Evolutionary conservation across 805 yeast species (phyloP), one percentile per base, ranked within the genome.

Genomic region (Millerago galiae): DNA sequence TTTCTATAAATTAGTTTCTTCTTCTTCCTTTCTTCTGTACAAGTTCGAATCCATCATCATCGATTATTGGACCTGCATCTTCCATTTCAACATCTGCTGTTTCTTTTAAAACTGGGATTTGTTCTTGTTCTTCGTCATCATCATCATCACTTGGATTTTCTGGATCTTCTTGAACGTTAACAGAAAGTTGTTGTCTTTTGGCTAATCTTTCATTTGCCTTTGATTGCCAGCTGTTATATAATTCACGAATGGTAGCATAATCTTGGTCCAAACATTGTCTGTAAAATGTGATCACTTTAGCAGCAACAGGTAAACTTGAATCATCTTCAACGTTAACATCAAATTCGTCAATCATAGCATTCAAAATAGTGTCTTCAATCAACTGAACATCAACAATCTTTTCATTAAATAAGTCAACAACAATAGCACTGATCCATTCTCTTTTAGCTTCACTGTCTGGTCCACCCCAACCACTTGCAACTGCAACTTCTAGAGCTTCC

Each of bases 391-490:
- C 98, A 5, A 91, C 85, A 5, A 75, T 71, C 39, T 69, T 74
- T 37, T 74, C 80, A 35, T 62, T 70, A 57, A 91, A 93, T 41
- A 89, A 69, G 29, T 88, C 97, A 25, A 89, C 75, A 3, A 91
- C 77, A 12, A 86, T 67, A 5, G 87, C 95, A 5, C 86, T 77
- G 49, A 91, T 74, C 99, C 99, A 93, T 60, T 93, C 99, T 57
- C 99, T 74, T 62, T 93, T 93, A 31, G 86, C 97, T 1, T 74
- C 77, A 12, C 95, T 82, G 29, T 86, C 84, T 12, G 96, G 80
- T 1, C 99, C 99, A 46, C 99, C 99, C 98, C 99, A 93, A 26
- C 72, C 69, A 60, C 86, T 88, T 6, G 79, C 95, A 9, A 93
- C 98, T 0, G 99, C 99, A 1, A 85, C 83, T 37, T 76, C 72